Percentiles rank a stretch among this genome's conserved stretches.
Conservation (phyloP, 2,329 filamentous ascomycete genomes). For the Epichloe sibirici region DNA sequence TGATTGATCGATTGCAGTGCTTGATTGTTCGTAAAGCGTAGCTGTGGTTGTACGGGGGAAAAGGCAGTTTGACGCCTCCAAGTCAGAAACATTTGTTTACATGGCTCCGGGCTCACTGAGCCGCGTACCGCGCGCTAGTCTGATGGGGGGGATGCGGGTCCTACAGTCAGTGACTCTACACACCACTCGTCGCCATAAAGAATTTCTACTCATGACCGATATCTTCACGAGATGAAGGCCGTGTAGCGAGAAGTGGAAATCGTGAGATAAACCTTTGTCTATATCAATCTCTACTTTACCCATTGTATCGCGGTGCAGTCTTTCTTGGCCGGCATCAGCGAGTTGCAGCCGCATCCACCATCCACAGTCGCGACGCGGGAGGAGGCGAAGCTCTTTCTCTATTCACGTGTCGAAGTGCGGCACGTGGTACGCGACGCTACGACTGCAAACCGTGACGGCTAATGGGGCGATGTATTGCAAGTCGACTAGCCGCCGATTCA, state of each 20-base stretch:
- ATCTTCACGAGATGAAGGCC: too few relatives aligned
- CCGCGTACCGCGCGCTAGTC: constrained; percentile 1
- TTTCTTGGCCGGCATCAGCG: background rate
- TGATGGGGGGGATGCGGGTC: background rate
- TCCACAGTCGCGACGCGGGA: background rate
- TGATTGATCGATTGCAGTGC: constrained; percentile 1
- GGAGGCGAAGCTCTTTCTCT: background rate
- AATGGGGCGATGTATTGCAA: too few relatives aligned
- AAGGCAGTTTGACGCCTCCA: background rate
- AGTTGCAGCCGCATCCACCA: background rate
- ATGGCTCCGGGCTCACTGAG: background rate
- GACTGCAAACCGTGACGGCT: background rate
- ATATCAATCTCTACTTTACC: background rate
- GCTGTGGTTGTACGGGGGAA: constrained; percentile 1
- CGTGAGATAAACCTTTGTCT: too few relatives aligned
- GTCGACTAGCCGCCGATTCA: too few relatives aligned
- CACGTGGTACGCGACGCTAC: background rate
- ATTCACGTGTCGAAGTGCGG: background rate
- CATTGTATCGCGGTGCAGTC: background rate
- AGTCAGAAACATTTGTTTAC: constrained; percentile 5
- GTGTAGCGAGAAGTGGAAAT: too few relatives aligned
- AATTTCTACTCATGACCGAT: too few relatives aligned
- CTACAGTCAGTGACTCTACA: background rate
- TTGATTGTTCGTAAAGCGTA: constrained; percentile 1
- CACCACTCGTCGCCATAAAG: too few relatives aligned